Base-by-base conservation (phyloP, 2,329 filamentous ascomycete genomes). In the Aureobasidium leucospermi region DNA sequence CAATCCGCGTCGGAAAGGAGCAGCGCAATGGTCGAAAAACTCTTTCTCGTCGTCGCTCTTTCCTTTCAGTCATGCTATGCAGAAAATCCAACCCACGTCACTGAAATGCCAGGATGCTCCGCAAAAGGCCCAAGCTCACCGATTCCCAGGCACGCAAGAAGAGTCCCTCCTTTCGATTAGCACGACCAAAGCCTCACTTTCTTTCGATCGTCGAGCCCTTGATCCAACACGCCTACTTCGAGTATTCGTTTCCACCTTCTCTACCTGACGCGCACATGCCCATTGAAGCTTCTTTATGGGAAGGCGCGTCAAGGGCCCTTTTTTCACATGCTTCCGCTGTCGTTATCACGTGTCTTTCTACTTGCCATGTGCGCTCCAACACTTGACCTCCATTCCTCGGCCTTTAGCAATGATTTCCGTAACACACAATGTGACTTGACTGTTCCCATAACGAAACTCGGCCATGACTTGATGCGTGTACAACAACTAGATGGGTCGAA, bases 11-110 rank as follows among this genome's bases (percentile, higher is more conserved):
- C 19, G 41, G n/a, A 28, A 10, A 34, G 11, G 15, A 32, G 19
- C 23, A 34, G 38, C 23, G 52, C 52, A 29, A 57, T 57, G 32
- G 42, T 8, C 28, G 9, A 16, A 55, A 57, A 57, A 46, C 52
- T 57, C 52, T 57, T 57, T 57, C 52, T 57, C 51, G 52, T 46
- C 41, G 19, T 36, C 31, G 31, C 52, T 57, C 51, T 32, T 43
- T 19, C 51, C 38, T 43, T 43, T 43, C 28, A 36, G 28, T 55
- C 51, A 55, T 55, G 51, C 38, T 55, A 55, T 55, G 52, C 42
- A 41, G 23, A 23, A 23, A 23, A 23, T 23, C 23, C 23, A 23
- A 45, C 39, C n/a, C 39, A 43, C 52, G 52, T 46, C 42, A 52
- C 48, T 23, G 23, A 52, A n/a, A 16, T 32, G 49, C 23, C 49